Evolutionary conservation across 2,329 filamentous ascomycete species (phyloP).

Genomic region (Xylaria sp.): DNA sequence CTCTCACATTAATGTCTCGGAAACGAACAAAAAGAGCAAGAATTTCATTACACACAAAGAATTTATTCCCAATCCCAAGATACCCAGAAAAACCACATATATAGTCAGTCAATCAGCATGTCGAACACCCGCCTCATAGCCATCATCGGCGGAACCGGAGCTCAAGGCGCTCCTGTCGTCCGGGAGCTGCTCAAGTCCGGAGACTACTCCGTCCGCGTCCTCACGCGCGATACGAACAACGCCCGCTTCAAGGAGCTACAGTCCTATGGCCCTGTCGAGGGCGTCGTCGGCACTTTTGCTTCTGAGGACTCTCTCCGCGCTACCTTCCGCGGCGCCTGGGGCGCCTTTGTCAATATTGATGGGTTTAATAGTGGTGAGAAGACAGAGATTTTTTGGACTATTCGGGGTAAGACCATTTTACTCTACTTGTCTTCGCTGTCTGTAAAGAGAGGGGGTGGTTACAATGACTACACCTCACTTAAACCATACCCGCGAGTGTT

Average conservation of each 20-base stretch:
- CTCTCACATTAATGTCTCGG: background rate
- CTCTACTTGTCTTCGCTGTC: too few species aligned
- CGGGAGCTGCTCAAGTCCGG: constrained; percentile 54
- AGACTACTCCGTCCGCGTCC: constrained; percentile 56
- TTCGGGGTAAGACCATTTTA: constrained; percentile 44
- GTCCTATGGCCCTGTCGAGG: constrained; percentile 56
- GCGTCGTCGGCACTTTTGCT: constrained; percentile 59
- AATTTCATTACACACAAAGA: background rate
- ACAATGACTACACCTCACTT: background rate
- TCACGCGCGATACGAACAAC: constrained; percentile 59
- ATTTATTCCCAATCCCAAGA: background rate
- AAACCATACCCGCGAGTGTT: background rate
- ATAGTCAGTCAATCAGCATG: constrained; percentile 21
- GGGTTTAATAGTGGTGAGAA: constrained; percentile 65
- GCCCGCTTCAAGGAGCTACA: constrained; percentile 55
- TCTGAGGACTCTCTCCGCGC: constrained; percentile 56
- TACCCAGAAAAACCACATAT: background rate
- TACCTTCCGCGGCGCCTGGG: constrained; percentile 57
- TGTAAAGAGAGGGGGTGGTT: too few species aligned
- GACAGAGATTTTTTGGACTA: constrained; percentile 59
- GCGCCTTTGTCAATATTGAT: constrained; percentile 65
- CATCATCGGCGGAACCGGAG: constrained; percentile 61
- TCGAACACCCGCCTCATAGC: constrained; percentile 46
- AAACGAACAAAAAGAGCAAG: background rate
- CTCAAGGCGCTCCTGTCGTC: constrained; percentile 61